Evolutionary conservation across 1,284 basidiomycete genomes (phyloP).

Genomic region (Fomes fomentarius): DNA sequence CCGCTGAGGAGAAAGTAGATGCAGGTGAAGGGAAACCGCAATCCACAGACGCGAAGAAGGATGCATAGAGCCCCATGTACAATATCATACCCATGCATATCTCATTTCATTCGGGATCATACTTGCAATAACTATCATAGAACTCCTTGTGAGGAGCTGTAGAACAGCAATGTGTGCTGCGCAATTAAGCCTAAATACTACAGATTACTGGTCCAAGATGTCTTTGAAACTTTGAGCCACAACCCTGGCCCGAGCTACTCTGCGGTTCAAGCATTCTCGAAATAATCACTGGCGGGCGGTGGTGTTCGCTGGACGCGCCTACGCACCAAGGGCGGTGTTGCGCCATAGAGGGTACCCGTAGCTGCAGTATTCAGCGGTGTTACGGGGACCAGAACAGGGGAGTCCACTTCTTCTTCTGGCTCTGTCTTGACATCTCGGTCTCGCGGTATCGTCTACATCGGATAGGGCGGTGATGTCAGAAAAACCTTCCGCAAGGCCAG

Average conservation of each 20-base stretch:
- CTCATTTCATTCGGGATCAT: neutral
- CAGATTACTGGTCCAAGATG: neutral
- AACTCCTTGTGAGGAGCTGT: no score
- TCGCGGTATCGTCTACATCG: neutral
- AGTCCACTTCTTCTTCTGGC: constrained; percentile 10
- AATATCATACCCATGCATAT: no score
- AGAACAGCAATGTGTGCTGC: neutral
- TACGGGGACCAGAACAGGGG: neutral
- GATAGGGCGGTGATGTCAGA: no score
- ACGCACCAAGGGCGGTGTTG: constrained; percentile 6
- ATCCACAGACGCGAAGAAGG: constrained; percentile 1
- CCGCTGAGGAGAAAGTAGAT: neutral
- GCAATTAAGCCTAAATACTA: neutral
- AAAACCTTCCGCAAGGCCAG: no score
- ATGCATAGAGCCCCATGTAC: constrained; percentile 1
- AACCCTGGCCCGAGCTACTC: neutral
- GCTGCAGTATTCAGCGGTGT: neutral
- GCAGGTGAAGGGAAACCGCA: neutral
- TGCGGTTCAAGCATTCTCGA: constrained; percentile 1
- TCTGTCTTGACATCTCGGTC: constrained; percentile 23
- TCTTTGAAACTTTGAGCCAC: no score
- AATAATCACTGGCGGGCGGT: constrained; percentile 1
- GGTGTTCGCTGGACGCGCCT: constrained; percentile 10
- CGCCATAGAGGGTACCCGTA: neutral
- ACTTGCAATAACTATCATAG: no score